phyloP scores from a whole-genome alignment of 148 eudicot species.

The Agrostemma githago region DNA sequence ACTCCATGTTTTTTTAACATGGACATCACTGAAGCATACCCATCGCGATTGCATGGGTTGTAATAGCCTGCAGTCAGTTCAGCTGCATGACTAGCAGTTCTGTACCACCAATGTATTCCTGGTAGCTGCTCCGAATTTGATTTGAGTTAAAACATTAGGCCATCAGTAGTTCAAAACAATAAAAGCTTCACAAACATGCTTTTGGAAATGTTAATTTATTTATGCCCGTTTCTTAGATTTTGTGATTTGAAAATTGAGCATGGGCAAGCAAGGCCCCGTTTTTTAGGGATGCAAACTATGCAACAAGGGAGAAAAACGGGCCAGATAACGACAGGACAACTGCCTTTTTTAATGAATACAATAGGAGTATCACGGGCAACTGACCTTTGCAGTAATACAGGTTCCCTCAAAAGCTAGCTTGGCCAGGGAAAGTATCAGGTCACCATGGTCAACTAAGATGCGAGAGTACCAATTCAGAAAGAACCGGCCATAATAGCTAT shows the following conservation, averaged over 20 bases:
- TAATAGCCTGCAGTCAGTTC: constrained; percentile 92
- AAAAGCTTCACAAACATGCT: constrained; percentile 2
- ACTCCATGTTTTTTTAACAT: constrained; percentile 80
- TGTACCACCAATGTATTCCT: constrained; percentile 93
- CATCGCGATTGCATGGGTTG: constrained; percentile 85
- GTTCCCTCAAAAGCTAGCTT: constrained; percentile 87
- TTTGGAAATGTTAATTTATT: not conserved
- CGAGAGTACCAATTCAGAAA: constrained; percentile 93
- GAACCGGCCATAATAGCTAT: constrained; percentile 88
- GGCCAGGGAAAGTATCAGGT: constrained; percentile 77
- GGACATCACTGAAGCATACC: constrained; percentile 66
- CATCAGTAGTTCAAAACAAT: not conserved
- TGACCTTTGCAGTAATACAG: constrained; percentile 77
- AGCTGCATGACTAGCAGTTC: constrained; percentile 95
- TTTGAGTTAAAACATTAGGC: constrained; percentile 16
- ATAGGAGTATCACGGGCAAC: constrained; percentile 16
- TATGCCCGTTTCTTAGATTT: not conserved
- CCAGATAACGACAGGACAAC: not conserved
- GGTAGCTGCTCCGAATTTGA: constrained; percentile 55
- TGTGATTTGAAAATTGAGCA: constrained; percentile 3
- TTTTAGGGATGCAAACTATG: not conserved
- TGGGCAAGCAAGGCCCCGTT: not conserved
- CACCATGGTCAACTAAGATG: constrained; percentile 83
- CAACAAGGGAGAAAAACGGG: not conserved
- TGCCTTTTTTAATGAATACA: not conserved